phyloP scores from a whole-genome alignment of 73 alveolate species.

The Paramecium tetraurelia region DNA sequence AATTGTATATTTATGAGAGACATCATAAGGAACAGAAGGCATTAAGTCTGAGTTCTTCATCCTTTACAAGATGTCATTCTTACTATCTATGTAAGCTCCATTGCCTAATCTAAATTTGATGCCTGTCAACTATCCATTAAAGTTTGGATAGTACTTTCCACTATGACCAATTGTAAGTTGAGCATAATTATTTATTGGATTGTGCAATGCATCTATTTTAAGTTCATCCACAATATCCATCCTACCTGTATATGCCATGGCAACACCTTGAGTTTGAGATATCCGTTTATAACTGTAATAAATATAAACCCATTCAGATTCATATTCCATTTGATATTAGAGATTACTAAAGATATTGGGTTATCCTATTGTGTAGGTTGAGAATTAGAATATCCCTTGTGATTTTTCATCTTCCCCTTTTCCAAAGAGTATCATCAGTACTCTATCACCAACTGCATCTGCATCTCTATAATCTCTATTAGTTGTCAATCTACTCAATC shows the following conservation, averaged over 20 bases:
- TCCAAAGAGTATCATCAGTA: neutral
- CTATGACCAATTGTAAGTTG: slow-evolving; percentile 2
- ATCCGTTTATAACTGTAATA: neutral
- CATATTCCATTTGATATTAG: neutral
- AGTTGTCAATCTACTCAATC: neutral
- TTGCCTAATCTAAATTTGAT: slow-evolving; percentile 35
- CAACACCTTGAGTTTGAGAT: neutral
- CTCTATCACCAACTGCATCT: slow-evolving; percentile 10
- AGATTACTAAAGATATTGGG: neutral
- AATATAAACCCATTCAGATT: slow-evolving; percentile 38
- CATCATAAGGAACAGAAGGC: slow-evolving; percentile 3
- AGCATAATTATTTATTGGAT: neutral
- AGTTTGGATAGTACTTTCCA: slow-evolving; percentile 43
- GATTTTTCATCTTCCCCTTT: neutral
- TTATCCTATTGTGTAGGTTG: neutral
- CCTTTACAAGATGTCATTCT: neutral
- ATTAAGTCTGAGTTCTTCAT: neutral
- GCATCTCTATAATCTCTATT: slow-evolving; percentile 16
- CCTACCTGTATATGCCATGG: neutral
- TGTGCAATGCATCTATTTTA: neutral
- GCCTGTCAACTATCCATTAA: slow-evolving; percentile 38
- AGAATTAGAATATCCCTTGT: neutral
- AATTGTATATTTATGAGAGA: neutral
- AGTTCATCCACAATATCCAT: neutral
- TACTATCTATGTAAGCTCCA: neutral